Base-by-base conservation (phyloP, 225 moss, liverwort and hornwort genomes). In the Marchantia paleacea region DNA sequence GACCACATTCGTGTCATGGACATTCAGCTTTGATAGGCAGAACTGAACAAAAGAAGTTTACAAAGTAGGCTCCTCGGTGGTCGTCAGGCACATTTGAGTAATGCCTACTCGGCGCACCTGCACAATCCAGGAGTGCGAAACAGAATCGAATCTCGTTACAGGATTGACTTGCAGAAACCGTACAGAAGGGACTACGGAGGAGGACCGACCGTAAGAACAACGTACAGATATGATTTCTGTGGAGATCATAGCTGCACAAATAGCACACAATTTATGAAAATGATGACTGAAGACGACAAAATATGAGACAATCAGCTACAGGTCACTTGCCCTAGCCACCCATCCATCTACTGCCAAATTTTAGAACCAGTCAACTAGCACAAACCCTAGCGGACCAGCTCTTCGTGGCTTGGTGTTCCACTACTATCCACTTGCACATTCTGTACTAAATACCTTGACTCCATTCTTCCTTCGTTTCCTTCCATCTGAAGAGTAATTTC, bases 181-280 rank as follows among this genome's bases (percentile, higher is more conserved):
- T 72, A 72, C 72, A 72, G 9, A 72, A 72, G 20, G 20, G 50
- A 71, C 16, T 52, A 72, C 72, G 72, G 72, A 72, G 20, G 72
- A 72, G 48, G 72, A 72, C 72, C 51, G 72, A 72, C 72, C 72
- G 72, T 72, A 51, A 51, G 22, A 20, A 52, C 22, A 19, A 72
- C 19, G 72, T 72, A 72, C 72, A 51, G 72, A 72, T 72, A 72
- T 72, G 72, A 52, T 72, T 22, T 51, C 31, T 72, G 72, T 49
- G 72, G 72, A 72, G 49, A 72, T 22, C 50, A 5, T 48, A 47
- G 71, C 71, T 48, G 71, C 71, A 70, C 13, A 20, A 63, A 22
- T 63, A n/a, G n/a, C 65, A 26, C 7, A 65, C n/a, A 24, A 3
- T 25, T 24, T 65, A 25, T 58, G 22, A 0, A 25, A 20, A 65